Percentiles rank a stretch among this genome's conserved stretches.
These are phyloP conservation scores for Dictyostelium citrinum DNA, from an alignment of 78 protist genomes.

Conservation along the genomic window DNA sequence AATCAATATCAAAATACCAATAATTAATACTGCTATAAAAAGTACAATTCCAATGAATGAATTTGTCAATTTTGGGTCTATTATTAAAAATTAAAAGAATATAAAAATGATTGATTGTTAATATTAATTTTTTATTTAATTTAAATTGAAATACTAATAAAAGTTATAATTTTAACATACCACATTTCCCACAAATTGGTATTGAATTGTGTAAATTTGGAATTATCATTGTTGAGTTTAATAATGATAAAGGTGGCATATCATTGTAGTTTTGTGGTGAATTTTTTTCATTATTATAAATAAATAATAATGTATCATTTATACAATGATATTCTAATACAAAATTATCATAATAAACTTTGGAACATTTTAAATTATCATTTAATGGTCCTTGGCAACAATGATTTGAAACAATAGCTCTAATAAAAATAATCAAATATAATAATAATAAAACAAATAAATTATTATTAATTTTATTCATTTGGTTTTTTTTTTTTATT, in stretches of 20 bases:
- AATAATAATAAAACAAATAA: too few species aligned
- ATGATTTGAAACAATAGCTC: not conserved
- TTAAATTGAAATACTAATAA: too few species aligned
- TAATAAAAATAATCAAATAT: too few species aligned
- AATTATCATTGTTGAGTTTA: not conserved
- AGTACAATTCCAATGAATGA: not conserved
- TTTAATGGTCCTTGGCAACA: not conserved
- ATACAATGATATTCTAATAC: not conserved
- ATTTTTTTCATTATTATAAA: not conserved
- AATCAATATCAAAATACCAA: not conserved
- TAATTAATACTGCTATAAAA: not conserved
- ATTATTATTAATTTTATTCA: not conserved
- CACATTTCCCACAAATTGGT: not conserved
- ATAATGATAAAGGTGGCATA: not conserved
- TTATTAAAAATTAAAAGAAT: not conserved
- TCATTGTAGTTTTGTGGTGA: not conserved
- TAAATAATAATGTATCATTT: not conserved
- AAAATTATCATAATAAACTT: not conserved
- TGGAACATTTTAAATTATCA: not conserved
- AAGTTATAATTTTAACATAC: too few species aligned
- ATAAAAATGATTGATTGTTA: too few species aligned
- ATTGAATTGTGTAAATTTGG: not conserved
- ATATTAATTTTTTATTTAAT: too few species aligned
- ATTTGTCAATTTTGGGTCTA: constrained; percentile 9
- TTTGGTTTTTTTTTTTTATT: not conserved